Evolutionary conservation across 148 eudicot species (phyloP).

Genomic region (Camellia granthamiana): DNA sequence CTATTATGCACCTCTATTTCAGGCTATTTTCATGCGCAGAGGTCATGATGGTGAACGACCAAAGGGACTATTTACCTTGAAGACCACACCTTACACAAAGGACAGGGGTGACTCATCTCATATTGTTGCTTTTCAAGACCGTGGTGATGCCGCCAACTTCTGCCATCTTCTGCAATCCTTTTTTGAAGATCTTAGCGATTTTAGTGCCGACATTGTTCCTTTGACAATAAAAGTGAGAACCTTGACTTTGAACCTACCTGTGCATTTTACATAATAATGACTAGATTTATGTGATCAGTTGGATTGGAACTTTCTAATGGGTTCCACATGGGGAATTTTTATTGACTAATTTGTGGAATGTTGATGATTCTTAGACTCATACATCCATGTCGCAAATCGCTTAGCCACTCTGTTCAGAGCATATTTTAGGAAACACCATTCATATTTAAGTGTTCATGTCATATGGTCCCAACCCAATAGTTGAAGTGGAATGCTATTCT

Average conservation of each 20-base stretch:
- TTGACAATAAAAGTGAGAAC: conserved; percentile 56
- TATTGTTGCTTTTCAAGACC: conserved; percentile 82
- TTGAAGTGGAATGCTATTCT: neutral
- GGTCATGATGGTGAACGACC: conserved; percentile 36
- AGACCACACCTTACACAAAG: conserved; percentile 22
- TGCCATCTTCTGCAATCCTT: conserved; percentile 68
- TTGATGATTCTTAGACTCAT: neutral
- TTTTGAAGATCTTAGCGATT: conserved; percentile 66
- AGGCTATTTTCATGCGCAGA: conserved; percentile 69
- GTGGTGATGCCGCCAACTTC: conserved; percentile 81
- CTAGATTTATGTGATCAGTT: neutral
- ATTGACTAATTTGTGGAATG: neutral
- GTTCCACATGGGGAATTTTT: neutral
- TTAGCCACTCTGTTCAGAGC: neutral
- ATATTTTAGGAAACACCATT: neutral
- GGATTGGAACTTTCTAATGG: neutral
- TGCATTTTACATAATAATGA: conserved; percentile 7
- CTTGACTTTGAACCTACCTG: neutral
- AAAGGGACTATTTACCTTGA: conserved; percentile 54
- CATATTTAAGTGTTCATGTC: neutral
- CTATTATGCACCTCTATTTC: conserved; percentile 13
- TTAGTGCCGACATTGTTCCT: conserved; percentile 52
- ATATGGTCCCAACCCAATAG: neutral
- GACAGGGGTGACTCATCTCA: conserved; percentile 34
- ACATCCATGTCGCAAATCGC: neutral